phyloP scores from a whole-genome alignment of 2,329 filamentous ascomycete species.

The Ophiostoma novo-ulmi region DNA sequence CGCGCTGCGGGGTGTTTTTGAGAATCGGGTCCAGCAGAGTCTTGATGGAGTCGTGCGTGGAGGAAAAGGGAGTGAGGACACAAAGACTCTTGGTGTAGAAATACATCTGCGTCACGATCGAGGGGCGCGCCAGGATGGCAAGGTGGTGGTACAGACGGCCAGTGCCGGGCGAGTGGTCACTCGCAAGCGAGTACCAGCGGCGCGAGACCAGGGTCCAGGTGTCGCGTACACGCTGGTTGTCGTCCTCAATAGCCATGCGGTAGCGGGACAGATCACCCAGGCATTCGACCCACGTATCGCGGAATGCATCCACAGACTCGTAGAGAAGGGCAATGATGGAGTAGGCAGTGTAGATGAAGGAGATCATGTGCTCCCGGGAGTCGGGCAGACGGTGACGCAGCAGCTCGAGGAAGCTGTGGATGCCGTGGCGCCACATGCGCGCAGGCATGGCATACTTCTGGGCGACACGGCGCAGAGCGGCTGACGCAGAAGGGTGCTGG shows the following conservation, averaged over 20 bases:
- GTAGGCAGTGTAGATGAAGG: conserved; percentile 84
- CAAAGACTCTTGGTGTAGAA: conserved; percentile 68
- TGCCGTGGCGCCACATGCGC: conserved; percentile 89
- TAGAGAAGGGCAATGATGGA: conserved; percentile 83
- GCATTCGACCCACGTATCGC: conserved; percentile 91
- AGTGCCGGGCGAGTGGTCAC: conserved; percentile 67
- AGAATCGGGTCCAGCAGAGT: conserved; percentile 62
- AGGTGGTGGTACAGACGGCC: conserved; percentile 85
- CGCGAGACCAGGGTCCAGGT: conserved; percentile 75
- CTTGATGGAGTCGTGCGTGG: conserved; percentile 64
- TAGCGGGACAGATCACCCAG: conserved; percentile 81
- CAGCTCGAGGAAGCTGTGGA: conserved; percentile 77
- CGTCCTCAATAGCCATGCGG: conserved; percentile 85
- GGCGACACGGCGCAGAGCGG: conserved; percentile 61
- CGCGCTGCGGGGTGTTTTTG: conserved; percentile 25
- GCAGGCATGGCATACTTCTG: conserved; percentile 87
- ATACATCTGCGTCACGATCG: conserved; percentile 65
- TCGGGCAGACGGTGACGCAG: conserved; percentile 67
- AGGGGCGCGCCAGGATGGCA: conserved; percentile 68
- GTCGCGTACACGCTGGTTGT: conserved; percentile 68
- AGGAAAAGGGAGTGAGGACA: conserved; percentile 60
- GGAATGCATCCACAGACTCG: conserved; percentile 77
- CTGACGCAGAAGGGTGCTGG: conserved; percentile 74
- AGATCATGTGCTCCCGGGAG: conserved; percentile 82
- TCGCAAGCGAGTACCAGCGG: conserved; percentile 80